Conservation (phyloP, 1,139 yeast species). For the Kurtzmaniella quercitrusa region DNA sequence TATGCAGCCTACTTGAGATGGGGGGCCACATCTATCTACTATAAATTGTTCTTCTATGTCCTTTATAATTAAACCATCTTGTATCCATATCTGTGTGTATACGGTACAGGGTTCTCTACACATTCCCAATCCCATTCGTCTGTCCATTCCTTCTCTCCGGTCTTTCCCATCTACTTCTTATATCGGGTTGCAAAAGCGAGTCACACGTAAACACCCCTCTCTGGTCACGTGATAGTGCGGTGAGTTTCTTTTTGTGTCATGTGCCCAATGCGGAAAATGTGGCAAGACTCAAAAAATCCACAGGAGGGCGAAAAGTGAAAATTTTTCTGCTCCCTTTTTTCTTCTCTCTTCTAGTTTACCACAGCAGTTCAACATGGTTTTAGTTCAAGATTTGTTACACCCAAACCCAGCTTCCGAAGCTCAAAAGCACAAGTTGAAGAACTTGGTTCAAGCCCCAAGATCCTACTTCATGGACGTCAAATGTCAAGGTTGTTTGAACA, state of each 20-base stretch:
- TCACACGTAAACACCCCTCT: neutral
- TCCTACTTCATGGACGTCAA: conserved; percentile 99
- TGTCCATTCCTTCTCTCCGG: too few species aligned
- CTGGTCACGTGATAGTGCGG: too few species aligned
- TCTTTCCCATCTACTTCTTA: too few species aligned
- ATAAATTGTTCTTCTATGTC: too few species aligned
- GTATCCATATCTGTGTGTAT: too few species aligned
- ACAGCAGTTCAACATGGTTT: conserved; percentile 48
- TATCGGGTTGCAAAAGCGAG: neutral
- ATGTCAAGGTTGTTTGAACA: conserved; percentile 98
- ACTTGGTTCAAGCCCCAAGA: conserved; percentile 96
- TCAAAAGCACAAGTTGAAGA: conserved; percentile 95
- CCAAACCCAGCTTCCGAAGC: conserved; percentile 96
- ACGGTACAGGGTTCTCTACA: too few species aligned
- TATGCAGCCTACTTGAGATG: too few species aligned
- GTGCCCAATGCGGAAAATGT: conserved; percentile 4
- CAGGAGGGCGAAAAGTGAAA: conserved; percentile 4
- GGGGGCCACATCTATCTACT: too few species aligned
- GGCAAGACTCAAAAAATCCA: conserved; percentile 8
- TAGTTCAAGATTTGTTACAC: conserved; percentile 96
- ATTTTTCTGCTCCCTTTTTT: conserved; percentile 2
- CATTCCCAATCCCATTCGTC: too few species aligned
- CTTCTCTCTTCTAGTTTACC: conserved; percentile 1
- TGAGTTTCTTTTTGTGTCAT: neutral
- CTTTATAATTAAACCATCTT: too few species aligned